A percentile compares a stretch with the other conserved stretches of the same genome.
Conservation (phyloP, 2,329 filamentous ascomycete species). For the Emmonsiellopsis sp. region DNA sequence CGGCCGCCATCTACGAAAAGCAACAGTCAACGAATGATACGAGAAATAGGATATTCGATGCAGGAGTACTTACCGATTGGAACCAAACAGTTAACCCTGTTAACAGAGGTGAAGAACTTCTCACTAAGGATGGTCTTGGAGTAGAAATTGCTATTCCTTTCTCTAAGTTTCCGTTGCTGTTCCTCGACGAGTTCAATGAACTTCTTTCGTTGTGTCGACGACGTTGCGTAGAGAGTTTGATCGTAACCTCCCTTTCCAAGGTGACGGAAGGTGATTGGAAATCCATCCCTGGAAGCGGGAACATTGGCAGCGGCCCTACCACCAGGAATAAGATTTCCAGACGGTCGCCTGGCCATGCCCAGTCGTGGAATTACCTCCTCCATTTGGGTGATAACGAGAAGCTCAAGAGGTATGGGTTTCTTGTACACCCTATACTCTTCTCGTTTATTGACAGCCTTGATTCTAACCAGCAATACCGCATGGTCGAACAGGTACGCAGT, state of each 20-base stretch:
- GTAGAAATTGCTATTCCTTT: slow-evolving; percentile 60
- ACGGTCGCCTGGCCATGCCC: slow-evolving; percentile 74
- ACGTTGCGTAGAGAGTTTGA: slow-evolving; percentile 76
- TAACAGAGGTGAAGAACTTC: slow-evolving; percentile 80
- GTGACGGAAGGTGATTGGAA: slow-evolving; percentile 93
- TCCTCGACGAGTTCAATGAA: slow-evolving; percentile 94
- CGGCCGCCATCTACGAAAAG: slow-evolving; percentile 66
- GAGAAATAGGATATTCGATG: neutral
- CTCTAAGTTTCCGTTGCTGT: slow-evolving; percentile 77
- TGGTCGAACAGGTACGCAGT: slow-evolving; percentile 96
- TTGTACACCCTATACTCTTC: slow-evolving; percentile 94
- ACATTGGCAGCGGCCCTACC: slow-evolving; percentile 43
- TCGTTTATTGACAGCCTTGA: slow-evolving; percentile 83
- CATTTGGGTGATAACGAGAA: slow-evolving; percentile 93
- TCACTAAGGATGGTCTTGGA: slow-evolving; percentile 63
- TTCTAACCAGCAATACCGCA: slow-evolving; percentile 79
- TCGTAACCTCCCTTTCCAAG: slow-evolving; percentile 94
- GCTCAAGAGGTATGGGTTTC: slow-evolving; percentile 86
- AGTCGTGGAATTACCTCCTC: slow-evolving; percentile 80
- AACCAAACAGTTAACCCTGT: slow-evolving; percentile 88
- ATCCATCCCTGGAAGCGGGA: slow-evolving; percentile 59
- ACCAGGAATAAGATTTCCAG: slow-evolving; percentile 60
- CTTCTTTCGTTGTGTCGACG: slow-evolving; percentile 79
- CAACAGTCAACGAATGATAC: neutral
- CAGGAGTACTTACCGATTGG: slow-evolving; percentile 60